Conservation (phyloP, 257 asterid genomes). For the Petunia axillaris region DNA sequence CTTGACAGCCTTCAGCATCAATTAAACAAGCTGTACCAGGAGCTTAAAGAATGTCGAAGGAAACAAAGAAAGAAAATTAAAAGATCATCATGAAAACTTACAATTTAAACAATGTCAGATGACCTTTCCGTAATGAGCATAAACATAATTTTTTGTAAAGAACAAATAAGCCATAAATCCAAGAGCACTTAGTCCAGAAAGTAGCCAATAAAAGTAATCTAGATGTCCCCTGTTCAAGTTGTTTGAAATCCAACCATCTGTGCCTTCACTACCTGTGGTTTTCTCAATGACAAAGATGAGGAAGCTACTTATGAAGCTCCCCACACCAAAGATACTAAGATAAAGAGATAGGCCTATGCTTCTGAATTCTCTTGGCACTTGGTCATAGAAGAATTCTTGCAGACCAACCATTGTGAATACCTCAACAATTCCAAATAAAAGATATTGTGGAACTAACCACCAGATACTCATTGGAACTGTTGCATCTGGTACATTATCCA, state of each 20-base stretch:
- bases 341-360: conserved; percentile 59
- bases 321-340: conserved; percentile 59
- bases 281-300: conserved; percentile 52
- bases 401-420: conserved; percentile 59
- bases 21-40: background rate
- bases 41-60: background rate
- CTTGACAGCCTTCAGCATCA: background rate
- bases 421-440: conserved; percentile 54
- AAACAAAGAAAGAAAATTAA: background rate
- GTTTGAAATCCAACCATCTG: conserved; percentile 58
- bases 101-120: background rate
- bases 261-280: conserved; percentile 40
- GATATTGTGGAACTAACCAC: conserved; percentile 71
- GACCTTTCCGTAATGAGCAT: conserved; percentile 19
- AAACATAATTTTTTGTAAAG: conserved; percentile 44
- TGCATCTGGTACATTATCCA: conserved; percentile 46
- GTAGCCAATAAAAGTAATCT: conserved; percentile 72
- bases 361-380: conserved; percentile 57
- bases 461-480: conserved; percentile 65
- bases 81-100: background rate
- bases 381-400: conserved; percentile 74
- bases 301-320: conserved; percentile 64
- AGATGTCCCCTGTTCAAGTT: conserved; percentile 71
- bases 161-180: conserved; percentile 41
- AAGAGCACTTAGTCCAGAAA: conserved; percentile 47